Percentiles rank a stretch among this genome's conserved stretches.
Conservation (phyloP, 352 stramenopile genomes). For the Globisporangium middletonii region DNA sequence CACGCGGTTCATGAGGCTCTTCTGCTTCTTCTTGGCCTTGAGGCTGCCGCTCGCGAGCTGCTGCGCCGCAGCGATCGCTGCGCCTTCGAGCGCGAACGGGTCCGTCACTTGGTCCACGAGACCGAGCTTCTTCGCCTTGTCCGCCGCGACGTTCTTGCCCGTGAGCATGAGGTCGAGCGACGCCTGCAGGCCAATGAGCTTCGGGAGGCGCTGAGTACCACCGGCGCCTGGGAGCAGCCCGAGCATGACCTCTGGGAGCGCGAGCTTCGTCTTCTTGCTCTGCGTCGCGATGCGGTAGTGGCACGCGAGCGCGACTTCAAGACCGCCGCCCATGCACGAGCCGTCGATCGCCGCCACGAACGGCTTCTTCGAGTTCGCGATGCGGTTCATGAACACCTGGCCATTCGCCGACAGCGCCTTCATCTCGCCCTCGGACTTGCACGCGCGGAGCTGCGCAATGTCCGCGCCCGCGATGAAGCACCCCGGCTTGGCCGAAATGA, state of each 20-base stretch:
- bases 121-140: slow-evolving; percentile 97
- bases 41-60: slow-evolving; percentile 88
- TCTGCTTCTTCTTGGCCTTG: slow-evolving; percentile 89
- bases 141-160: slow-evolving; percentile 93
- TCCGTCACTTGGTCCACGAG: slow-evolving; percentile 95
- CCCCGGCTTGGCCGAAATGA: slow-evolving; percentile 95
- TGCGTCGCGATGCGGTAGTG: slow-evolving; percentile 96
- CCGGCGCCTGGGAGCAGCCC: slow-evolving; percentile 96
- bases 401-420: slow-evolving; percentile 87
- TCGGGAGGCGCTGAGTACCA: slow-evolving; percentile 95
- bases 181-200: slow-evolving; percentile 89
- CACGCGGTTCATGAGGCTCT: slow-evolving; percentile 82
- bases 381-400: slow-evolving; percentile 91
- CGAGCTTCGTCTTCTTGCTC: slow-evolving; percentile 94
- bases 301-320: slow-evolving; percentile 97
- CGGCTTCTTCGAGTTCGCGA: slow-evolving; percentile 90
- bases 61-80: slow-evolving; percentile 87
- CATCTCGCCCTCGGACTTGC: slow-evolving; percentile 90
- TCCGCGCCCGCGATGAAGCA: slow-evolving; percentile 98
- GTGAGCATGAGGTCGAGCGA: slow-evolving; percentile 98
- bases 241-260: slow-evolving; percentile 96
- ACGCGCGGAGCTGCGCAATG: slow-evolving; percentile 93
- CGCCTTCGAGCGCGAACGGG: slow-evolving; percentile 83
- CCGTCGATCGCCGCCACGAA: slow-evolving; percentile 97
- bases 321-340: slow-evolving; percentile 93